Evolutionary conservation across 2,329 filamentous ascomycete species (phyloP).

Genomic region (Phaeophleospora eucalypticola): DNA sequence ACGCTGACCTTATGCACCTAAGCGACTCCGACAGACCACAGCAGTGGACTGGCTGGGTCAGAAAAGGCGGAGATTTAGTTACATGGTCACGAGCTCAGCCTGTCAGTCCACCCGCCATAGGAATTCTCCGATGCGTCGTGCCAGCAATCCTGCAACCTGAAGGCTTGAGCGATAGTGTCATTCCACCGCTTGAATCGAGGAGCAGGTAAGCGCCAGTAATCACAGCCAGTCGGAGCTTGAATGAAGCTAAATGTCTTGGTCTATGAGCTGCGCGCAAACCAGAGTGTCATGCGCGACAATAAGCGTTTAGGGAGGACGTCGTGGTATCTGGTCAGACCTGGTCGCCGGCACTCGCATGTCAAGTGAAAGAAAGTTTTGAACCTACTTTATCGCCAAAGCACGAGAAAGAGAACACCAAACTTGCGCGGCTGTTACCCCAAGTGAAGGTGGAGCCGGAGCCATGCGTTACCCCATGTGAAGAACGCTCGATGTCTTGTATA

Average conservation of each 20-base stretch:
- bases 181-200: too few species aligned
- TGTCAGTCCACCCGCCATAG: too few species aligned
- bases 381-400: too few species aligned
- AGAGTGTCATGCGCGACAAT: neutral
- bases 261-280: neutral
- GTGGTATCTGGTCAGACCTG: neutral
- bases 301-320: neutral
- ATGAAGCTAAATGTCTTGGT: neutral
- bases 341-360: neutral
- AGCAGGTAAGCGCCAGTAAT: neutral
- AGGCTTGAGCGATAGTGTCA: too few species aligned
- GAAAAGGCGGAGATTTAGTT: neutral
- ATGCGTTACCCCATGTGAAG: constrained; percentile 5
- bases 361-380: too few species aligned
- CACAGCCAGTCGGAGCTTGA: neutral
- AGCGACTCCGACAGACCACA: neutral
- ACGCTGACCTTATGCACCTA: neutral
- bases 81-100: neutral
- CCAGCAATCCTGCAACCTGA: too few species aligned
- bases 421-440: neutral
- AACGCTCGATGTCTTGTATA: constrained; percentile 9
- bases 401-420: too few species aligned
- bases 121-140: neutral
- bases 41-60: neutral
- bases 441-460: constrained; percentile 4